Percentiles rank a stretch among this genome's conserved stretches.
Evolutionary conservation across 805 yeast genomes (phyloP).

Genomic region (Huiozyma sinensis): DNA sequence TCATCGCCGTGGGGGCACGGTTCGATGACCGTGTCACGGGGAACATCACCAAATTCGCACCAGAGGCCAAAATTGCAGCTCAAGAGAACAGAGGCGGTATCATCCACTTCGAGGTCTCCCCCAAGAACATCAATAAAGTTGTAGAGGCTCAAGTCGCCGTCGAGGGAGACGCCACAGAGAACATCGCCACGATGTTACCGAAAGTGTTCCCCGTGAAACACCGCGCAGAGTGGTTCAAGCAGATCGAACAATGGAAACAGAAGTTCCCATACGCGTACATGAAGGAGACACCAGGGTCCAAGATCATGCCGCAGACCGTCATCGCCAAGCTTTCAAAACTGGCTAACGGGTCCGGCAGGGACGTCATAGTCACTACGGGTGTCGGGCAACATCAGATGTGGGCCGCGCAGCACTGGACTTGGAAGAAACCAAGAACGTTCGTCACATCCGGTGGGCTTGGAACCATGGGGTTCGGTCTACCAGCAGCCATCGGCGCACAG

Average conservation of each 20-base stretch:
- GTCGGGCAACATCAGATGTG: constrained; percentile 99
- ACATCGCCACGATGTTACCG: constrained; percentile 65
- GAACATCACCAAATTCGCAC: constrained; percentile 79
- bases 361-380: constrained; percentile 89
- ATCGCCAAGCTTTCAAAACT: constrained; percentile 68
- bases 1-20: constrained; percentile 94
- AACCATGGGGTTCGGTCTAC: constrained; percentile 96
- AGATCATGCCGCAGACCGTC: constrained; percentile 88
- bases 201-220: constrained; percentile 49
- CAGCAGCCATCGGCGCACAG: constrained; percentile 98
- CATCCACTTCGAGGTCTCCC: constrained; percentile 88
- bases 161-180: constrained; percentile 88
- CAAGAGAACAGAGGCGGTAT: constrained; percentile 87
- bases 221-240: constrained; percentile 72
- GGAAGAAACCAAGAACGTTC: constrained; percentile 87
- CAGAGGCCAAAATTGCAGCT: constrained; percentile 85
- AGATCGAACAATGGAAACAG: constrained; percentile 71
- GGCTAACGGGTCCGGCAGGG: constrained; percentile 43
- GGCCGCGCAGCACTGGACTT: constrained; percentile 97
- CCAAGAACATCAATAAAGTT: constrained; percentile 96
- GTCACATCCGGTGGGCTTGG: constrained; percentile 98
- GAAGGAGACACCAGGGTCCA: constrained; percentile 67
- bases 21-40: constrained; percentile 98
- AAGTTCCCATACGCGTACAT: constrained; percentile 79
- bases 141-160: constrained; percentile 93